Evolutionary conservation across 2,329 filamentous ascomycete species (phyloP), one percentile per base, ranked within the genome.

Genomic region (Phyllosticta capitalensis): DNA sequence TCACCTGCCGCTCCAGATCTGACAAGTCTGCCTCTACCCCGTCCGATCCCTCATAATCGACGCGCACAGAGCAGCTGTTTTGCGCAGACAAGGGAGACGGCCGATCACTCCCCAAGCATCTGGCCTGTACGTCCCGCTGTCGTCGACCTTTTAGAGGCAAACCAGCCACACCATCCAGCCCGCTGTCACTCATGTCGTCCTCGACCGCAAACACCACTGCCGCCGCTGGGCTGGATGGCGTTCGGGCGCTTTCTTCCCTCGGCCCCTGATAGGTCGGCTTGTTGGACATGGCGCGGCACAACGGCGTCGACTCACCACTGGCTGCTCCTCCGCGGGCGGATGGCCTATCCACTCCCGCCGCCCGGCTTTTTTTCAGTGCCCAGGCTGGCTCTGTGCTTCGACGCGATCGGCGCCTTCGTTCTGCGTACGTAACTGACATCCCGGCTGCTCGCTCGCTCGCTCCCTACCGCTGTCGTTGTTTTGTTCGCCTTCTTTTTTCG

Each of bases 51-150:
- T 51, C 55, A 50, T 38, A 30, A 58, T 58, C 56, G 50, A 58
- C 56, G 50, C 56, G 56, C 56, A 58, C 56, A 54, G 56, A 54
- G 56, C 56, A 58, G 30, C 33, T 30, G 14, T 28, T 24, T 52
- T 24, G 56, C 56, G 30, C 49, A 51, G 51, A 58, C 56, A 58
- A 54, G 56, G 56, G 56, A 19, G 50, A 30, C 50, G 51, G 56
- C 28, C 56, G 56, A 58, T 58, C 56, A n/a, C n/a, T n/a, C n/a
- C 20, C 33, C 56, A 54, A 5, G 33, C 51, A 49, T 28, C 51
- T 26, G 33, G n/a, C 56, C 56, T 38, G 56, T 30, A 19, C 33
- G 22, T 2, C 28, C 28, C 54, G 54, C 55, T 52, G 55, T 56
- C 45, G 28, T 30, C 10, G 28, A n/a, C n/a, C n/a, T n/a, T n/a